These are phyloP conservation scores for Cadophora sp. DNA, from an alignment of 2,329 filamentous ascomycete species.

Conservation along the genomic window DNA sequence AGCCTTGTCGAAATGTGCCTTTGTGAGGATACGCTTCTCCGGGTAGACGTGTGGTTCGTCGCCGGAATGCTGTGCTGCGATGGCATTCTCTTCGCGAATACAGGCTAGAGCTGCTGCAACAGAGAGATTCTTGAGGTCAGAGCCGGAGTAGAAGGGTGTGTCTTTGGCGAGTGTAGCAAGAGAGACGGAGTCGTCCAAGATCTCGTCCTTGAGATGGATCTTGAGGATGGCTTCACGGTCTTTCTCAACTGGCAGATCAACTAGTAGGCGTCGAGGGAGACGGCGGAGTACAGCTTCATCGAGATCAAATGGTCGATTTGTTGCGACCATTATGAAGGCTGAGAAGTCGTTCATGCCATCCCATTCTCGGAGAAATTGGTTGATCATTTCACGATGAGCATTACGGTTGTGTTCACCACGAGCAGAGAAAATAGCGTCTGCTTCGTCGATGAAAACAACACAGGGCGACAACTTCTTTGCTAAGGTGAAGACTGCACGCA, in stretches of 20 bases:
- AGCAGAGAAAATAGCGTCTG: slow-evolving; percentile 87
- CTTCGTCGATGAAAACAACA: slow-evolving; percentile 96
- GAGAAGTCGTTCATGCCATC: slow-evolving; percentile 84
- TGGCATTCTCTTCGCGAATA: slow-evolving; percentile 73
- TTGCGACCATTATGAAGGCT: slow-evolving; percentile 98
- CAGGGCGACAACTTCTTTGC: slow-evolving; percentile 91
- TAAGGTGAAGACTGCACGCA: slow-evolving; percentile 87
- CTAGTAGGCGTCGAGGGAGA: slow-evolving; percentile 73
- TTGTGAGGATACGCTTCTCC: slow-evolving; percentile 68
- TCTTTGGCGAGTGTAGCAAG: slow-evolving; percentile 67
- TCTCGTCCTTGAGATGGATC: slow-evolving; percentile 74
- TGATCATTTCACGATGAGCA: slow-evolving; percentile 84
- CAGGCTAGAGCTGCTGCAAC: slow-evolving; percentile 82
- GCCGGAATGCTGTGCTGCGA: slow-evolving; percentile 47
- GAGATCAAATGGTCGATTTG: slow-evolving; percentile 92
- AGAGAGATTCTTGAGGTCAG: slow-evolving; percentile 82
- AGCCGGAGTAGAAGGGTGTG: slow-evolving; percentile 82
- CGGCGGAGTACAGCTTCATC: slow-evolving; percentile 86
- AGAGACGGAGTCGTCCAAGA: slow-evolving; percentile 64
- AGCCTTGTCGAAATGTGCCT: slow-evolving; percentile 82
- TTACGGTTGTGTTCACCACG: slow-evolving; percentile 72
- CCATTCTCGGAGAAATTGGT: slow-evolving; percentile 97
- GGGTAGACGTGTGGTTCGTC: slow-evolving; percentile 61
- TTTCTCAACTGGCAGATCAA: slow-evolving; percentile 72
- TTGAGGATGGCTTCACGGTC: slow-evolving; percentile 73